These are phyloP conservation scores for Colletotrichum sublineola DNA, from an alignment of 2,329 filamentous ascomycete genomes.

Conservation along the genomic window DNA sequence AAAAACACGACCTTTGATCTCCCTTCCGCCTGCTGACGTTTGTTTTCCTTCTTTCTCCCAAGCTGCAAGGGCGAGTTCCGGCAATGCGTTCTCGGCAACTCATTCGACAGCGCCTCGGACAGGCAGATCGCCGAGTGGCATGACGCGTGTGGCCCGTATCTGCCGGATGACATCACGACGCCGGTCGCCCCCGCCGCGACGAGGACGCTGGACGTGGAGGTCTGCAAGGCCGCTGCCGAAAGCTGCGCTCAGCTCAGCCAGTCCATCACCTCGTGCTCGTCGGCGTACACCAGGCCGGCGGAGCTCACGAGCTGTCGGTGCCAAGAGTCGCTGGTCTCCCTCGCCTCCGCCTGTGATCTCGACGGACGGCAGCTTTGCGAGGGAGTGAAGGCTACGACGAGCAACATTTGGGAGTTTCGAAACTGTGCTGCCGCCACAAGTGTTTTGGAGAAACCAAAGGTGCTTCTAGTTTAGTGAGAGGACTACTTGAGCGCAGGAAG, in stretches of 20 bases:
- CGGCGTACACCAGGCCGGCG: not conserved
- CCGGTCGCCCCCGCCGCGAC: slow-evolving; percentile 6
- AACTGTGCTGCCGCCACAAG: slow-evolving; percentile 1
- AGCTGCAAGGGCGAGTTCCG: slow-evolving; percentile 23
- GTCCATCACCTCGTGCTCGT: slow-evolving; percentile 3
- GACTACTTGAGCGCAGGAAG: not conserved
- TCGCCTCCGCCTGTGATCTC: slow-evolving; percentile 16
- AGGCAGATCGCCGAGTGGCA: slow-evolving; percentile 16
- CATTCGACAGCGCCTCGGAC: slow-evolving; percentile 17
- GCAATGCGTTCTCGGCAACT: slow-evolving; percentile 9
- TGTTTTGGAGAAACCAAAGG: not conserved
- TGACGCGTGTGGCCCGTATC: slow-evolving; percentile 19
- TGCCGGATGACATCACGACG: not conserved
- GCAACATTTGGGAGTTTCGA: slow-evolving; percentile 12
- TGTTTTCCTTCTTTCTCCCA: too few relatives aligned
- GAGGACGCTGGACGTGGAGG: slow-evolving; percentile 4
- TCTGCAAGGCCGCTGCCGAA: not conserved
- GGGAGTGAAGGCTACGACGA: not conserved
- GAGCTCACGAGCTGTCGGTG: slow-evolving; percentile 26
- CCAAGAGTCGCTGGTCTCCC: slow-evolving; percentile 3
- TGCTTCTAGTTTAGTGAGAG: too few relatives aligned
- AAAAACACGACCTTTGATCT: too few relatives aligned
- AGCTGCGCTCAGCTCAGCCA: slow-evolving; percentile 20
- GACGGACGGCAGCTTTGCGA: not conserved
- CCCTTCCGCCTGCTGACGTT: too few relatives aligned